These are phyloP conservation scores for Fusarium torulosum DNA, from an alignment of 2,329 filamentous ascomycete genomes.

Conservation along the genomic window DNA sequence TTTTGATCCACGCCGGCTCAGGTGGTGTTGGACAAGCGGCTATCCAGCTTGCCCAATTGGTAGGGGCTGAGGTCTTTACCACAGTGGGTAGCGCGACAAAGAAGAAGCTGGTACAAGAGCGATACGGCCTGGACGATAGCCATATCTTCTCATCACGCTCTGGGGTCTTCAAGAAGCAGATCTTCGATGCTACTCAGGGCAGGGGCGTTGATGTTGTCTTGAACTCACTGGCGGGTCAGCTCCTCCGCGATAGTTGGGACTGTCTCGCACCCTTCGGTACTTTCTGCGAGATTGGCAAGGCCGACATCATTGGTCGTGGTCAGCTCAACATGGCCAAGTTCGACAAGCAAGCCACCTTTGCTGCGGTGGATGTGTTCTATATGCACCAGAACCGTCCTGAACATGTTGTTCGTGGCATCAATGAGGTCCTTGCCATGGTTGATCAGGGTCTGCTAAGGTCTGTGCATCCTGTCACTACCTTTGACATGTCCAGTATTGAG, in stretches of 20 bases:
- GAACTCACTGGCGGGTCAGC: slow-evolving; percentile 1
- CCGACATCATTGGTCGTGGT: slow-evolving; percentile 1
- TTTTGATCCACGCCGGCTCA: slow-evolving; percentile 9
- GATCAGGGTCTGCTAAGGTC: background rate
- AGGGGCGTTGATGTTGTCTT: background rate
- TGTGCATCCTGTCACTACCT: background rate
- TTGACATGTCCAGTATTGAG: slow-evolving; percentile 3
- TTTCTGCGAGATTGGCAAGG: slow-evolving; percentile 9
- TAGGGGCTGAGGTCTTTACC: background rate
- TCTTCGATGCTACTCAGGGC: background rate
- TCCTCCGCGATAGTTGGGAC: slow-evolving; percentile 10
- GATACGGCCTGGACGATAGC: background rate
- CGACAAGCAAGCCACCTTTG: slow-evolving; percentile 7
- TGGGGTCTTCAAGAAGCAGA: slow-evolving; percentile 1
- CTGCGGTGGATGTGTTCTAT: background rate
- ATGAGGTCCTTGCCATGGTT: slow-evolving; percentile 1
- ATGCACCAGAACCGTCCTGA: slow-evolving; percentile 4
- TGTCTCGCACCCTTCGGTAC: slow-evolving; percentile 7
- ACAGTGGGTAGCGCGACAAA: background rate
- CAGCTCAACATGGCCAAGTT: slow-evolving; percentile 11
- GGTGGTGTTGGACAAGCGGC: slow-evolving; percentile 8
- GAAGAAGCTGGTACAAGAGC: slow-evolving; percentile 5
- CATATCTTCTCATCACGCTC: slow-evolving; percentile 4
- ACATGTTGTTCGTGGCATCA: background rate
- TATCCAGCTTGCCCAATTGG: slow-evolving; percentile 5